These are phyloP conservation scores for Aspergillus latus DNA, from an alignment of 2,329 filamentous ascomycete genomes.

Conservation along the genomic window DNA sequence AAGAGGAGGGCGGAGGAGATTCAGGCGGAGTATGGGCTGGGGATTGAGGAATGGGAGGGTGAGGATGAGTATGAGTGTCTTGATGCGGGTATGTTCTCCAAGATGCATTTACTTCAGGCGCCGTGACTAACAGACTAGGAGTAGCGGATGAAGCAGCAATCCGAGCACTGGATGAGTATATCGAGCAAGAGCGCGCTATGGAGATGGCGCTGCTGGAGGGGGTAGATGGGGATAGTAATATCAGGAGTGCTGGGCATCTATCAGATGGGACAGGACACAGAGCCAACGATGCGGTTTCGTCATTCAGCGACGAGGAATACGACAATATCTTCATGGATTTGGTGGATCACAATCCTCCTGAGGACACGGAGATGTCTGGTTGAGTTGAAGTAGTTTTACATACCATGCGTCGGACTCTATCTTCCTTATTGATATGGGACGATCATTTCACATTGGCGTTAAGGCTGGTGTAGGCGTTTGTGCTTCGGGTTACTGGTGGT, in stretches of 20 bases:
- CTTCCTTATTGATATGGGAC: neutral
- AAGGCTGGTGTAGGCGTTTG: neutral
- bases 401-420: neutral
- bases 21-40: constrained; percentile 16
- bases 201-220: constrained; percentile 31
- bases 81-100: constrained; percentile 25
- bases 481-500: neutral
- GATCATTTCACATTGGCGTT: neutral
- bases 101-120: neutral
- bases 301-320: constrained; percentile 58
- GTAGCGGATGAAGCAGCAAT: constrained; percentile 29
- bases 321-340: constrained; percentile 66
- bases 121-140: constrained; percentile 9
- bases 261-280: neutral
- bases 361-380: constrained; percentile 43
- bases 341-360: constrained; percentile 44
- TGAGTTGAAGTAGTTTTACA: neutral
- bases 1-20: constrained; percentile 31
- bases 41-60: constrained; percentile 10
- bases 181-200: constrained; percentile 36
- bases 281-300: constrained; percentile 17
- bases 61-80: constrained; percentile 23
- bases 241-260: neutral
- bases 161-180: constrained; percentile 36
- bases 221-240: constrained; percentile 4